Base-by-base conservation (phyloP, 257 asterid species). In the Gentiana macrophylla region DNA sequence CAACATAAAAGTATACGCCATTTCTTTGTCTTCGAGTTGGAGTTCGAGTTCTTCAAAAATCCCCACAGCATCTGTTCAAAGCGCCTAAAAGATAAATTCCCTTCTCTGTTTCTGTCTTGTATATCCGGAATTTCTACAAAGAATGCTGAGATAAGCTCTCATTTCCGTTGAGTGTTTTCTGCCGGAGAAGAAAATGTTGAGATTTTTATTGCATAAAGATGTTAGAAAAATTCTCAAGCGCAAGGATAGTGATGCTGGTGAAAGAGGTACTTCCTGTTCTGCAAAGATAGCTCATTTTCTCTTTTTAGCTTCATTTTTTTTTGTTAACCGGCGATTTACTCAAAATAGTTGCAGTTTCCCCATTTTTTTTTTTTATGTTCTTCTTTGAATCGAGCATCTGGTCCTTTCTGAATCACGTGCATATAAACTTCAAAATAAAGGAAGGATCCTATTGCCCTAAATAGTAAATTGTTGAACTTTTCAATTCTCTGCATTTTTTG, bases 241-340 rank as follows among this genome's bases (percentile, higher is more conserved):
- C 58, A 89, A 89, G 80, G 97, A 89, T 54, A 89, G 97, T 67
- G 95, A 89, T 72, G 97, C 88, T 56, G 94, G 94, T 2, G 96
- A 86, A 67, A 86, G 61, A 75, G 97, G 97, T 89, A 44, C 41
- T n/a, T 33, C 46, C 46, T 5, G 46, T 10, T 41, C 36, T 9
- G 48, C 24, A 24, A 24, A 24, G 24, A 24, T 24, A 24, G 24
- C 60, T 44, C 5, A 34, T 46, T 32, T 9, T 55, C 11, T 3
- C 58, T 55, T 41, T 5, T 41, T 41, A 10, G 8, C 38, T 12
- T 6, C 4, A 0, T 60, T 59, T 32, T 15, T 13, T 37, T 37
- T 13, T 0, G 3, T 24, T 49, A 8, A 44, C 24, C 5, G 49
- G 41, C 4, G 15, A 24, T 24, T 35, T 11, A 35, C 52, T 61